Conservation (phyloP, 2,329 filamentous ascomycete species). For the Cercospora sp. region DNA sequence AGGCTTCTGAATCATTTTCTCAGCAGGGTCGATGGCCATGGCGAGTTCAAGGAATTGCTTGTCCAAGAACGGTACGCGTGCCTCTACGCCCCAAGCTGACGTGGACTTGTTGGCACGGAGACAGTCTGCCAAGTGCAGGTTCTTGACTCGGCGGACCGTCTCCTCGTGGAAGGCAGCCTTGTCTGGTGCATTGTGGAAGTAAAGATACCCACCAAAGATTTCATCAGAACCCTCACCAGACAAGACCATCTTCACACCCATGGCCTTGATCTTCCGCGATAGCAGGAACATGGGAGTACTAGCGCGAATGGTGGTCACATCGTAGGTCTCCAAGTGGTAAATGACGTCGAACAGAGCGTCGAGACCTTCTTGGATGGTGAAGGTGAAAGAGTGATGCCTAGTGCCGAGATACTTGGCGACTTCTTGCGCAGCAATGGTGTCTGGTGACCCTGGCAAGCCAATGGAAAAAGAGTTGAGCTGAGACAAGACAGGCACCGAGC, state of each 20-base stretch:
- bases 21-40: slow-evolving; percentile 91
- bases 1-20: slow-evolving; percentile 87
- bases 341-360: slow-evolving; percentile 97
- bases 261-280: slow-evolving; percentile 97
- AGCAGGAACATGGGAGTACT: slow-evolving; percentile 98
- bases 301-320: slow-evolving; percentile 96
- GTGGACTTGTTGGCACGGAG: slow-evolving; percentile 99
- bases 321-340: slow-evolving; percentile 95
- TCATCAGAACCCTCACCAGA: slow-evolving; percentile 96
- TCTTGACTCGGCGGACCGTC: slow-evolving; percentile 90
- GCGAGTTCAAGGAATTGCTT: slow-evolving; percentile 90
- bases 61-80: slow-evolving; percentile 95
- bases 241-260: slow-evolving; percentile 99
- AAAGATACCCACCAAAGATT: slow-evolving; percentile 97
- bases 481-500: slow-evolving; percentile 85
- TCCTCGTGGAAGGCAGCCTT: slow-evolving; percentile 94
- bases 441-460: slow-evolving; percentile 86
- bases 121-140: slow-evolving; percentile 94
- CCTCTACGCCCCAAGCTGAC: slow-evolving; percentile 95
- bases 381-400: slow-evolving; percentile 97
- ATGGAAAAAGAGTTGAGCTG: slow-evolving; percentile 99
- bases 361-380: slow-evolving; percentile 95
- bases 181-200: slow-evolving; percentile 93
- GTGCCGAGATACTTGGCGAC: slow-evolving; percentile 97
- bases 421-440: slow-evolving; percentile 86